Base-by-base conservation (phyloP, 2,329 filamentous ascomycete species). In the Fusarium sp. region DNA sequence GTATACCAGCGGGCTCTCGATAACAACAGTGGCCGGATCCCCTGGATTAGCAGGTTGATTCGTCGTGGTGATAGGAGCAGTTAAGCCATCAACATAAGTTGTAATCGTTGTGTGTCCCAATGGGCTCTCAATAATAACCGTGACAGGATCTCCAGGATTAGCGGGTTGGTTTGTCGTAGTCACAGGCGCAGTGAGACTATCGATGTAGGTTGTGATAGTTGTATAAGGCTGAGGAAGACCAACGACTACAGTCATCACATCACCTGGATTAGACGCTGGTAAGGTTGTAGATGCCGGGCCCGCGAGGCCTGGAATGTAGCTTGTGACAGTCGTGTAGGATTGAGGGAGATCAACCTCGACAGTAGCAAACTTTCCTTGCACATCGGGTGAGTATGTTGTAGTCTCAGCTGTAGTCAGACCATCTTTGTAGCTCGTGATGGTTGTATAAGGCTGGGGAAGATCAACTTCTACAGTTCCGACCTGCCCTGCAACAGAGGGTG, bases 1-100 rank as follows among this genome's bases (percentile, higher is more conserved):
- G 4, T 48, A 48, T 12, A 7, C 26, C 20, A 22, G 26, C 3
- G 45, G 45, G 2, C 20, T 22, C 20, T 48, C 45, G 0, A 48
- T 0, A 0, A 48, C 6, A 6, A 48, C 20, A 2, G 45, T 48
- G 0, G 6, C 26, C 0, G 41, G 41, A 12, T 44, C 41, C 0
- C 42, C 42, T 2, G n/a, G 42, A 8, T 44, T 44, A 0, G 22
- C 41, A 1, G 41, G 41, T 7, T 3, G 14, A 1, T 42, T 42
- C 2, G 39, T 42, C 1, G 22, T n/a, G 6, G 55, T 58, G 0
- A 45, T 3, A 5, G 55, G 55, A 28, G 31, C 39, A 13, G 17
- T 28, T 4, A 58, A 9, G 2, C n/a, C 9, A 2, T 58, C 31
- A 14, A 36, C 18, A 17, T 58, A 58, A 0, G 55, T 58, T 2